These are phyloP conservation scores for Chaetomium fimeti DNA, from an alignment of 495 filamentous ascomycete genomes.

Conservation along the genomic window DNA sequence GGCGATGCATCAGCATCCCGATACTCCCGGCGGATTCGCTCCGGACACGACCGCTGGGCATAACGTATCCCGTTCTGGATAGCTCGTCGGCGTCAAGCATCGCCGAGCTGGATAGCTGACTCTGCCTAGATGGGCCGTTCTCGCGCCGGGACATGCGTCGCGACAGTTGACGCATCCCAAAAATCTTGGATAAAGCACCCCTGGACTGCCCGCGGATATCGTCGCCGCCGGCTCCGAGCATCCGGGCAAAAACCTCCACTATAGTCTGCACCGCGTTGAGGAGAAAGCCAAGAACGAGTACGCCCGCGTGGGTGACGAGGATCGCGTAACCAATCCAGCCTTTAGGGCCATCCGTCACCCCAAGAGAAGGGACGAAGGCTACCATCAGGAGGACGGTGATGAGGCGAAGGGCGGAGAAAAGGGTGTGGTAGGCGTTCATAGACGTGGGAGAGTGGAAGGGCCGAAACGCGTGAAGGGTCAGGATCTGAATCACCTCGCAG, in stretches of 20 bases:
- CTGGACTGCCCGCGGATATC: conserved; percentile 67
- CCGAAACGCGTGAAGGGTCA: conserved; percentile 83
- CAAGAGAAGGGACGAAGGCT: conserved; percentile 79
- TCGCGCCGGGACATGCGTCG: conserved; percentile 64
- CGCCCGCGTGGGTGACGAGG: conserved; percentile 77
- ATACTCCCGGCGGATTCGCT: conserved; percentile 82
- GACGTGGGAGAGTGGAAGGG: conserved; percentile 89
- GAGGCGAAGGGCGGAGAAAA: conserved; percentile 76
- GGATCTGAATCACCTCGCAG: conserved; percentile 87
- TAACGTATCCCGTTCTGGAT: conserved; percentile 62
- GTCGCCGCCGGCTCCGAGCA: conserved; percentile 76
- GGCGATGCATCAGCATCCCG: conserved; percentile 58
- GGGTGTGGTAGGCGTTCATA: conserved; percentile 94
- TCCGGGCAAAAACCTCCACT: conserved; percentile 78
- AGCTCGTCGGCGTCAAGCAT: conserved; percentile 68
- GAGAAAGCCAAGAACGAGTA: conserved; percentile 91
- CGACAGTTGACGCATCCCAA: conserved; percentile 89
- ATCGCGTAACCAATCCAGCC: conserved; percentile 97
- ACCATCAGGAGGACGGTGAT: conserved; percentile 79
- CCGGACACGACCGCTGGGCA: conserved; percentile 63
- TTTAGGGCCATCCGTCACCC: conserved; percentile 70
- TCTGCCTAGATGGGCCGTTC: conserved; percentile 60
- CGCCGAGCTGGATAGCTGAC: conserved; percentile 74
- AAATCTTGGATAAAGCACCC: conserved; percentile 86
- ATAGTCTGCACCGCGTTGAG: conserved; percentile 87